Conservation (phyloP, 2,329 filamentous ascomycete species). For the Dactylellina haptotyla region DNA sequence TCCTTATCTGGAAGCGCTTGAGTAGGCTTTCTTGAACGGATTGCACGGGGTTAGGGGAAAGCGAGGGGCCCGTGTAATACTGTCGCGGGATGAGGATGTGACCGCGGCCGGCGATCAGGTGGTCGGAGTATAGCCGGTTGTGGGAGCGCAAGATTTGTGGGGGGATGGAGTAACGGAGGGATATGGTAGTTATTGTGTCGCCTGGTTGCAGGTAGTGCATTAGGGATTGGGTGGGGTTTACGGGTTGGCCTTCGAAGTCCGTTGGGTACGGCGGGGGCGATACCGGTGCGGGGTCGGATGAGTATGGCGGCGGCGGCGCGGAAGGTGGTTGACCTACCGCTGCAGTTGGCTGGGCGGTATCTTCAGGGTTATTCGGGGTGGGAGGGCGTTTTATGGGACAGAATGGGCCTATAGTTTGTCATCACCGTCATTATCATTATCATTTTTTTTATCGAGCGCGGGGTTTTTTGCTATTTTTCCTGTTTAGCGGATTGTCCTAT, state of each 20-base stretch:
- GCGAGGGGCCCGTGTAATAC: slow-evolving; percentile 50
- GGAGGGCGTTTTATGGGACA: slow-evolving; percentile 54
- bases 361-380: slow-evolving; percentile 5
- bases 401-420: slow-evolving; percentile 56
- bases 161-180: slow-evolving; percentile 54
- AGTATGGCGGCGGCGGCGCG: slow-evolving; percentile 42
- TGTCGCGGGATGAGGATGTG: slow-evolving; percentile 54
- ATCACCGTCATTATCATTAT: too few species aligned
- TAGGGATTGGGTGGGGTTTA: slow-evolving; percentile 13
- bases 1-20: slow-evolving; percentile 56
- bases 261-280: slow-evolving; percentile 36
- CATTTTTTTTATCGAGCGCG: slow-evolving; percentile 3
- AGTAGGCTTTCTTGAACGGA: slow-evolving; percentile 37
- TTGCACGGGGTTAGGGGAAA: slow-evolving; percentile 49
- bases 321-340: background rate
- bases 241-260: background rate
- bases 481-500: background rate
- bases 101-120: slow-evolving; percentile 53
- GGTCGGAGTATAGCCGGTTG: slow-evolving; percentile 55
- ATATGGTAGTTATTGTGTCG: slow-evolving; percentile 54
- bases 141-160: slow-evolving; percentile 41
- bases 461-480: slow-evolving; percentile 6
- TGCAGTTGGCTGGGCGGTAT: background rate
- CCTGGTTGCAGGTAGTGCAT: slow-evolving; percentile 51
- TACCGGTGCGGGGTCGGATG: background rate